Evolutionary conservation across 345 rosid species (phyloP), one percentile per base, ranked within the genome.

Genomic region (Geranium rotundifolium): DNA sequence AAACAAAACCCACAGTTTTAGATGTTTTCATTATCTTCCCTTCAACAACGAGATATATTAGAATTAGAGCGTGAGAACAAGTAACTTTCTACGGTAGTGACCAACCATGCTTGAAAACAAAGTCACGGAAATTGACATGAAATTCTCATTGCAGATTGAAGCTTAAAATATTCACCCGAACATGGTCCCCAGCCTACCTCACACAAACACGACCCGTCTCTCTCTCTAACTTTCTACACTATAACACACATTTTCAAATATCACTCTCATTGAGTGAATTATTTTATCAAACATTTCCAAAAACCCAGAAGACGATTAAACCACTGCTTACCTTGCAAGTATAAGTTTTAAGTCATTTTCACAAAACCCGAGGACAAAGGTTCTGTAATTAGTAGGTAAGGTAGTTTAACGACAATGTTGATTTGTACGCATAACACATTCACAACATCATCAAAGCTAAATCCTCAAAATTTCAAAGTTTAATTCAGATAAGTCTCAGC

Each of bases 21-120:
- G 31, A 15, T 56, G 27, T 16, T 29, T 60, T 50, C 56, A 14
- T 19, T 18, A 46, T 46, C 59, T 37, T 77, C 67, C 61, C 81
- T 76, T 73, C 70, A 73, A 74, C 65, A 74, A 75, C 31, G 60
- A 75, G 6, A 34, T 75, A 78, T 77, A 72, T 62, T 69, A 64
- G 65, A 71, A 69, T 60, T 69, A 64, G 65, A 71, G 68, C 59
- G 63, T 67, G 76, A 79, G 67, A 66, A 64, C 9, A 61, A 73
- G 66, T 49, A 64, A 68, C 77, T 67, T 60, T 70, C 19, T 19
- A 50, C 37, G 29, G 74, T 66, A 69, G 72, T 63, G 29, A 75
- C 85, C 88, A 81, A 74, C 82, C 73, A 82, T 79, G 85, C 95
- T 86, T 86, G 67, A 66, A 76, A 60, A 69, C 77, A 67, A 84